phyloP scores from a whole-genome alignment of 768 basidiomycete species.

The Macrocybe gigantea region DNA sequence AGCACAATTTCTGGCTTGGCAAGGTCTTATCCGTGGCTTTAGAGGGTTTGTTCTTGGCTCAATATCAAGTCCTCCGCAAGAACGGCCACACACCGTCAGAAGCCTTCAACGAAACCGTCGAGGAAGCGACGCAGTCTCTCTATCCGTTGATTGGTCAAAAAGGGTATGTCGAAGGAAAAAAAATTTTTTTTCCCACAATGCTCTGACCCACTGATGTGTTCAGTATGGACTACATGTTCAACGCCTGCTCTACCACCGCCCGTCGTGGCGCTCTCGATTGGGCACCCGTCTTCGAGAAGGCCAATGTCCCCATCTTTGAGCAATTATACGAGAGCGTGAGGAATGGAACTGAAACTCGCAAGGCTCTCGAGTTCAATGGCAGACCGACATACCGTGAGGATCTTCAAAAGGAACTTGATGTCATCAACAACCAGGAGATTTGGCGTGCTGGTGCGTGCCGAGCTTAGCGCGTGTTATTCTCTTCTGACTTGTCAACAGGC shows the following conservation, averaged over 20 bases:
- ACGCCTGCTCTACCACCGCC: conserved; percentile 97
- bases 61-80: conserved; percentile 95
- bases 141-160: conserved; percentile 95
- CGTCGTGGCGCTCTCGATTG: conserved; percentile 99
- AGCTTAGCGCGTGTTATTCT: neutral
- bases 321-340: conserved; percentile 90
- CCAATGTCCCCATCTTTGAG: conserved; percentile 93
- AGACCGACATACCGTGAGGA: conserved; percentile 90
- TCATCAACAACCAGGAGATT: conserved; percentile 98
- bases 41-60: conserved; percentile 99
- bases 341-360: conserved; percentile 96
- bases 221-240: conserved; percentile 99
- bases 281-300: conserved; percentile 94
- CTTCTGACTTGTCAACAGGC: conserved; percentile 33
- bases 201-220: neutral
- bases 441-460: conserved; percentile 78
- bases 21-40: conserved; percentile 4
- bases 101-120: conserved; percentile 99
- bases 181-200: neutral
- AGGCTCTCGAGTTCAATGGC: conserved; percentile 93
- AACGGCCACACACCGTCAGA: conserved; percentile 97
- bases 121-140: conserved; percentile 98
- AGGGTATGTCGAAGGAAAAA: conserved; percentile 47
- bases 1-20: neutral
- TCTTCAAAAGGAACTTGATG: conserved; percentile 85